Evolutionary conservation across 1,139 yeast species (phyloP), one percentile per base, ranked within the genome.

Genomic region (Candida anutae): DNA sequence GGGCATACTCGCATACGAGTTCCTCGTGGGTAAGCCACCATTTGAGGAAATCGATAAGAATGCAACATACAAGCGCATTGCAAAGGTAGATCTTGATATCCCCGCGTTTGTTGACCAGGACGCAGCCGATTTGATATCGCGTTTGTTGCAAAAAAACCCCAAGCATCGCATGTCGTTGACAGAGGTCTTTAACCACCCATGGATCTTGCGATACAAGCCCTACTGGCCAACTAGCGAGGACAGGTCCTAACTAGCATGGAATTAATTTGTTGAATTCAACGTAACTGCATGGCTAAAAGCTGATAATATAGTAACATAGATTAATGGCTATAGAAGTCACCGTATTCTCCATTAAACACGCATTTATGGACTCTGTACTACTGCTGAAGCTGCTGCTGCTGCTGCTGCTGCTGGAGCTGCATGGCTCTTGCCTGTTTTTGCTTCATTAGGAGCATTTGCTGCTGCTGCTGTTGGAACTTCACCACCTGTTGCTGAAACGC

Each of bases 11-110:
- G 71, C 88, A 35, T 90, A 81, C 47, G 98, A 90, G 50, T 70
- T 90, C 32, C 58, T 90, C 3, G 90, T 82, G 2, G 98, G 97
- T 0, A 69, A 69, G 27, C 96, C 98, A 1, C 90, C 98, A 0
- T 90, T 90, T 52, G 97, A 88, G 49, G 94, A 82, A 43, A 69
- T 69, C 16, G 79, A 75, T 31, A 73, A 78, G 32, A 73, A 72
- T 37, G 73, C 80, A 15, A 90, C 97, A 0, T 84, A 82, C 47
- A 74, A 75, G 43, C 63, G 93, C 36, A 90, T 90, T 24, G 77
- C 80, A 11, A 72, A 67, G 35, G 85, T 84, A 3, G 95, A 84
- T 47, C 59, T 85, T 36, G 58, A 65, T 25, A 74, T 85, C 30
- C 97, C 97, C 1, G 55, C 66, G 4, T 77, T 60, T 44, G 70